These are phyloP conservation scores for Pseudomonodictys pantanalensis DNA, from an alignment of 495 filamentous ascomycete species.

Conservation along the genomic window DNA sequence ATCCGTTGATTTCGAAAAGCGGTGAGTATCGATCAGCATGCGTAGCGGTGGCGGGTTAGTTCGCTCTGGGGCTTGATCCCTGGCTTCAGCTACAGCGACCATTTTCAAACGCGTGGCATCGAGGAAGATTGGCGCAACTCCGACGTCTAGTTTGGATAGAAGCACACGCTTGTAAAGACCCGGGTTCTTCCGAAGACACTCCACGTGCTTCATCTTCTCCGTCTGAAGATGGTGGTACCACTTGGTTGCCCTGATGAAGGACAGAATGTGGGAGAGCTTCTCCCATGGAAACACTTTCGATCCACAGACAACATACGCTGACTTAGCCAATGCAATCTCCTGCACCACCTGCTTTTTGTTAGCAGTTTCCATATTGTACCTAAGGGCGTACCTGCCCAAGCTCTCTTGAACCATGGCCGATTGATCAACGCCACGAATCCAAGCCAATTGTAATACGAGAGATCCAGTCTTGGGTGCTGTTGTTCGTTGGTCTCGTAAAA, in stretches of 20 bases:
- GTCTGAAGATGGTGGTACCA: conserved; percentile 32
- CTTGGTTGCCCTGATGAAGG: conserved; percentile 22
- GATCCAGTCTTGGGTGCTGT: not conserved
- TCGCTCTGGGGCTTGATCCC: not conserved
- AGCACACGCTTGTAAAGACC: conserved; percentile 22
- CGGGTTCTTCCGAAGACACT: not conserved
- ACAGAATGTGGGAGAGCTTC: conserved; percentile 19
- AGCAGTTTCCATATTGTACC: not conserved
- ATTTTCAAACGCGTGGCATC: conserved; percentile 18
- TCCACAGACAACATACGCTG: conserved; percentile 20
- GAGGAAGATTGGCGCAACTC: conserved; percentile 17
- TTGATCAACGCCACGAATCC: conserved; percentile 29
- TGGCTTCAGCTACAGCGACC: not conserved
- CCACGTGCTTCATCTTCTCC: conserved; percentile 21
- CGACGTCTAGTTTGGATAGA: conserved; percentile 13
- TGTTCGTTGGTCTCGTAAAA: conserved; percentile 15
- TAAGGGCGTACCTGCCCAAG: conserved; percentile 15
- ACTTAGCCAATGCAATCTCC: conserved; percentile 26
- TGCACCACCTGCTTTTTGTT: conserved; percentile 17
- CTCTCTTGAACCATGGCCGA: conserved; percentile 27
- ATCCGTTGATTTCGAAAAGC: conserved; percentile 28
- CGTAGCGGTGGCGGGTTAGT: conserved; percentile 21
- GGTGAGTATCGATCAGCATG: conserved; percentile 21
- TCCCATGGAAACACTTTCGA: conserved; percentile 19
- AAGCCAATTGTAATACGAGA: conserved; percentile 27